Percentiles rank a stretch among this genome's conserved stretches.
Conservation (phyloP, 140 eudicot species). For the Stevia rebaudiana region DNA sequence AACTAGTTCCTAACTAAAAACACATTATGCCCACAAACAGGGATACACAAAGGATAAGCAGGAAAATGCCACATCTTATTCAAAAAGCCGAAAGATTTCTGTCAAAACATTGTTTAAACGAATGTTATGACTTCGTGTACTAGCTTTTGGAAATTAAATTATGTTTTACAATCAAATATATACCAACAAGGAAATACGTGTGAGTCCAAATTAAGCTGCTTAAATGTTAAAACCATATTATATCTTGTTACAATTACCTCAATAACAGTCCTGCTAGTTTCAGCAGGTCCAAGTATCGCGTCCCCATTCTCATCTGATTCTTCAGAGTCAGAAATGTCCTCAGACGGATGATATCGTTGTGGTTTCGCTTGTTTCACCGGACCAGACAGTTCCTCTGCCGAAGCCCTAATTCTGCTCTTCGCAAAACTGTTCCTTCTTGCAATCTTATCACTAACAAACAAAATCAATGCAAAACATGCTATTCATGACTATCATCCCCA, state of each 20-base stretch:
- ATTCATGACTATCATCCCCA: neutral
- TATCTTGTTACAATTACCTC: constrained; percentile 48
- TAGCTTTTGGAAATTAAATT: neutral
- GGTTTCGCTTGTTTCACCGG: constrained; percentile 71
- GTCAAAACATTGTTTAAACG: neutral
- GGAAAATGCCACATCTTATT: neutral
- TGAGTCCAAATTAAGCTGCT: constrained; percentile 9
- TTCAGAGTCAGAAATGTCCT: constrained; percentile 66
- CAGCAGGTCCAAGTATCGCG: constrained; percentile 71
- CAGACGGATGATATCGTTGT: constrained; percentile 68
- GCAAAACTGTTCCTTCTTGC: constrained; percentile 26
- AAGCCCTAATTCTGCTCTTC: constrained; percentile 45
- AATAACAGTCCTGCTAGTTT: constrained; percentile 73
- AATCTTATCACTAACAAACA: constrained; percentile 35
- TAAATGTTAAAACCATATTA: neutral
- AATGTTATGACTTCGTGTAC: neutral
- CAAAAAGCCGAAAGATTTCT: neutral
- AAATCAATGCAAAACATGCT: neutral
- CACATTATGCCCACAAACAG: neutral
- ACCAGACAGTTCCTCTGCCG: constrained; percentile 54
- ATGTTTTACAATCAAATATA: neutral
- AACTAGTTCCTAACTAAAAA: constrained; percentile 1
- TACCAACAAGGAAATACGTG: neutral
- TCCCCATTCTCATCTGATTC: constrained; percentile 49
- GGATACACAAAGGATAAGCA: neutral